Percentiles rank a stretch among this genome's conserved stretches.
These are phyloP conservation scores for Podospora anserina DNA, from an alignment of 495 filamentous ascomycete species.

Conservation along the genomic window DNA sequence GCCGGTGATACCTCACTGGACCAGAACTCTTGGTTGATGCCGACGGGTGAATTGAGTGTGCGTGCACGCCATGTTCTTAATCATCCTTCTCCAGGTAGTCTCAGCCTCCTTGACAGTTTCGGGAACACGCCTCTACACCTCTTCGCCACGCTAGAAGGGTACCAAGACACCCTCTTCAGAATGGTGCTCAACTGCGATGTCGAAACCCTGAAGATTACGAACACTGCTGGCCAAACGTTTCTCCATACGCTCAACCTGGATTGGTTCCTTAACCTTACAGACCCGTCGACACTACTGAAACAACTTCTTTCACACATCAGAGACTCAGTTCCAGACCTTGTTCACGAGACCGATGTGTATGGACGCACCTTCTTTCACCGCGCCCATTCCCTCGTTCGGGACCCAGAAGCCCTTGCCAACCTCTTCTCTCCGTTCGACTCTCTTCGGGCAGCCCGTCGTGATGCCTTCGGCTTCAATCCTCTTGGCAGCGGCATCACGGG, in stretches of 20 bases:
- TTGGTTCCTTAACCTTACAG: conserved; percentile 33
- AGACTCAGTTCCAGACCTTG: conserved; percentile 27
- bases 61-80: conserved; percentile 21
- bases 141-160: conserved; percentile 34
- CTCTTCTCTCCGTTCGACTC: conserved; percentile 21
- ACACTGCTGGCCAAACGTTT: conserved; percentile 48
- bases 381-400: conserved; percentile 26
- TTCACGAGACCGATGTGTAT: conserved; percentile 42
- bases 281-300: conserved; percentile 18
- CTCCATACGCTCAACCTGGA: conserved; percentile 44
- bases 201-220: conserved; percentile 21
- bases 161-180: conserved; percentile 30
- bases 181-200: conserved; percentile 26
- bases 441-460: conserved; percentile 17
- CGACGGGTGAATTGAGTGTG: conserved; percentile 22
- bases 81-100: conserved; percentile 22
- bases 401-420: conserved; percentile 13
- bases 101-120: conserved; percentile 35
- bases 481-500: background rate
- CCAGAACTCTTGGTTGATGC: conserved; percentile 24
- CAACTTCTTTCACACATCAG: conserved; percentile 31
- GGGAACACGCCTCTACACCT: conserved; percentile 47
- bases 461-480: conserved; percentile 40
- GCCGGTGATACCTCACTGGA: conserved; percentile 22
- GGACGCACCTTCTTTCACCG: conserved; percentile 47